A percentile compares a stretch with the other conserved stretches of the same genome.
These are phyloP conservation scores for Cutaneotrichosporon spelunceum DNA, from an alignment of 1,284 basidiomycete species.

Conservation along the genomic window DNA sequence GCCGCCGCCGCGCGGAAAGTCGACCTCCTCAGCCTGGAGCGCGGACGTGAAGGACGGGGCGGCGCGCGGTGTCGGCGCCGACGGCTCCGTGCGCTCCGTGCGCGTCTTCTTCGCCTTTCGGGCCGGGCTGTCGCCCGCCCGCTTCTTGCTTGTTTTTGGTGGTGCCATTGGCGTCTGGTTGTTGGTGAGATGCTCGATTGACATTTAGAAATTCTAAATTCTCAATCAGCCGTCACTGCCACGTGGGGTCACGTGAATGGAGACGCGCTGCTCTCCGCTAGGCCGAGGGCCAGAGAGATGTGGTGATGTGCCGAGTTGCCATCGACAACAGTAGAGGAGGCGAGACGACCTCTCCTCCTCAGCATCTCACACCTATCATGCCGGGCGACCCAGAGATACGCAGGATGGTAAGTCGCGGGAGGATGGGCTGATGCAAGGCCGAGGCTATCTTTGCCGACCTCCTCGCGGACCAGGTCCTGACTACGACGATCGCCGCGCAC, in stretches of 20 bases:
- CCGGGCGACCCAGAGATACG: constrained; percentile 17
- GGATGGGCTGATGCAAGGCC: constrained; percentile 27
- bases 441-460: constrained; percentile 39
- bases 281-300: too few species aligned
- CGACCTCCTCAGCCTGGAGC: constrained; percentile 69
- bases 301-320: too few species aligned
- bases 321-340: constrained; percentile 1
- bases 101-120: constrained; percentile 20
- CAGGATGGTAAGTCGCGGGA: constrained; percentile 8
- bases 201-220: background rate
- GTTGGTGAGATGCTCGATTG: background rate
- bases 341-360: background rate
- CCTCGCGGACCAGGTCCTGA: constrained; percentile 36
- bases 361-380: background rate
- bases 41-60: constrained; percentile 48
- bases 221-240: constrained; percentile 6
- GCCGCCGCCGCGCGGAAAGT: constrained; percentile 87
- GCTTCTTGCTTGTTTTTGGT: constrained; percentile 22
- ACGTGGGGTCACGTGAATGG: constrained; percentile 13
- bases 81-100: too few species aligned
- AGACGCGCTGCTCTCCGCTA: background rate
- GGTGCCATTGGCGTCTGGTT: constrained; percentile 19
- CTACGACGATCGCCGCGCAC: constrained; percentile 40
- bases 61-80: constrained; percentile 28
- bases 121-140: constrained; percentile 19